Conservation (phyloP, 2,329 filamentous ascomycete genomes). For the Chrysoporthe austroafricana region DNA sequence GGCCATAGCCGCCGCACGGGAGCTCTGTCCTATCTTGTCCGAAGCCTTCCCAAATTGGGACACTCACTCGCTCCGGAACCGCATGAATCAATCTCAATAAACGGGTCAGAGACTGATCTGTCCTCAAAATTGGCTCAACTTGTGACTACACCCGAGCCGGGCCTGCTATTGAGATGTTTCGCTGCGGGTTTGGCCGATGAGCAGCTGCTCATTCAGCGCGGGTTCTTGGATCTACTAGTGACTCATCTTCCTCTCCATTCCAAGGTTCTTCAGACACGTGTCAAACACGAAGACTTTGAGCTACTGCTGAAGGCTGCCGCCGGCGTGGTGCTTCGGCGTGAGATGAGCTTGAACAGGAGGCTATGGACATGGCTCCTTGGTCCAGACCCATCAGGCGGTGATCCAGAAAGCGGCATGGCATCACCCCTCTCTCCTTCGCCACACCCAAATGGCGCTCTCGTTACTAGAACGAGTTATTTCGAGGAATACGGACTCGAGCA, state of each 20-base stretch:
- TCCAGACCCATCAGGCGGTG: constrained; percentile 61
- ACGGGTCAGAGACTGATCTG: constrained; percentile 47
- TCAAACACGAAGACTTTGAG: constrained; percentile 77
- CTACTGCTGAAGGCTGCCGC: constrained; percentile 80
- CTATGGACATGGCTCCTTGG: constrained; percentile 97
- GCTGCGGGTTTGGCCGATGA: constrained; percentile 86
- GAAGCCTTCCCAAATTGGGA: constrained; percentile 75
- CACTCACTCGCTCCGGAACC: constrained; percentile 41
- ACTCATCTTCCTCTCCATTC: constrained; percentile 87
- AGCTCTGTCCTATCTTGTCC: constrained; percentile 82
- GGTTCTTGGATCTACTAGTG: constrained; percentile 90
- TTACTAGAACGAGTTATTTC: constrained; percentile 78
- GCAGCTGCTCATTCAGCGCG: constrained; percentile 88
- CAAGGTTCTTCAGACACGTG: constrained; percentile 73
- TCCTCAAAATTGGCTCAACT: constrained; percentile 62
- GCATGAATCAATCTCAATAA: constrained; percentile 37
- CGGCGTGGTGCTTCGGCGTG: constrained; percentile 84
- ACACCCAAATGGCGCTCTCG: constrained; percentile 49
- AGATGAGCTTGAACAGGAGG: constrained; percentile 95
- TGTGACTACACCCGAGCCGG: constrained; percentile 88
- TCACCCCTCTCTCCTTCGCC: constrained; percentile 49
- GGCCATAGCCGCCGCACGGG: constrained; percentile 83
- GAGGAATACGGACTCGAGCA: constrained; percentile 75
- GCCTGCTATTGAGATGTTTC: constrained; percentile 87
- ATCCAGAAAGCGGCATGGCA: constrained; percentile 52